These are phyloP conservation scores for Aspergillus hortae DNA, from an alignment of 2,329 filamentous ascomycete species.

Conservation along the genomic window DNA sequence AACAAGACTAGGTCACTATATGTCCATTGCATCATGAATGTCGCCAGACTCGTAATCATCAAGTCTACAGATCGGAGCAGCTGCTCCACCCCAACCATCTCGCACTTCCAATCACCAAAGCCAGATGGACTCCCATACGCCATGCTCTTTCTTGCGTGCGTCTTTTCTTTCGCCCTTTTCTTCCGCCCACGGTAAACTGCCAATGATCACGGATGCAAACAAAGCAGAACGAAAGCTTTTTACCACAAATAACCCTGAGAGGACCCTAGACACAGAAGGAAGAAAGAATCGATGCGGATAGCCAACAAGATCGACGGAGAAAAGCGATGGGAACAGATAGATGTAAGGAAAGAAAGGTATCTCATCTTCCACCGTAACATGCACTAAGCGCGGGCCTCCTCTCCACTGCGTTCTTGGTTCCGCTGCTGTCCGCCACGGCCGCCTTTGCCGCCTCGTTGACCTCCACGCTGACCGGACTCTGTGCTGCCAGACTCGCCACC, in stretches of 20 bases:
- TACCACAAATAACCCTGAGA: conserved; percentile 13
- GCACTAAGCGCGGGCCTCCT: conserved; percentile 38
- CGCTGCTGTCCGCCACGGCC: conserved; percentile 37
- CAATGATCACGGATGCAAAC: neutral
- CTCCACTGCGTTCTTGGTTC: conserved; percentile 33
- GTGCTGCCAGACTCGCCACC: conserved; percentile 43
- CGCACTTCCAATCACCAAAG: too few relatives aligned
- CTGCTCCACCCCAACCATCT: too few relatives aligned
- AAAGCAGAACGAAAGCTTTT: conserved; percentile 11
- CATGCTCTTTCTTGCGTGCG: conserved; percentile 21
- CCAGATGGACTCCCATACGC: conserved; percentile 29
- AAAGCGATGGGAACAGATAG: conserved; percentile 6
- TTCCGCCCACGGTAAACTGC: neutral
- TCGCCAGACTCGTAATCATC: conserved; percentile 8
- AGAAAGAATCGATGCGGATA: conserved; percentile 5
- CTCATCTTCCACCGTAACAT: conserved; percentile 12
- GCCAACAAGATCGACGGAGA: conserved; percentile 5
- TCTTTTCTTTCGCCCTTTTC: too few relatives aligned
- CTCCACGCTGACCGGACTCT: conserved; percentile 34
- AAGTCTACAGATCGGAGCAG: too few relatives aligned
- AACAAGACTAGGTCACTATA: conserved; percentile 12
- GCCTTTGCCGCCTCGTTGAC: conserved; percentile 43
- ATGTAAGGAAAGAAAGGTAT: conserved; percentile 20
- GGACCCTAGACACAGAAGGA: conserved; percentile 13
- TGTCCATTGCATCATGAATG: conserved; percentile 34